phyloP scores from a whole-genome alignment of 2,329 filamentous ascomycete species.

The Tolypocladium paradoxum region DNA sequence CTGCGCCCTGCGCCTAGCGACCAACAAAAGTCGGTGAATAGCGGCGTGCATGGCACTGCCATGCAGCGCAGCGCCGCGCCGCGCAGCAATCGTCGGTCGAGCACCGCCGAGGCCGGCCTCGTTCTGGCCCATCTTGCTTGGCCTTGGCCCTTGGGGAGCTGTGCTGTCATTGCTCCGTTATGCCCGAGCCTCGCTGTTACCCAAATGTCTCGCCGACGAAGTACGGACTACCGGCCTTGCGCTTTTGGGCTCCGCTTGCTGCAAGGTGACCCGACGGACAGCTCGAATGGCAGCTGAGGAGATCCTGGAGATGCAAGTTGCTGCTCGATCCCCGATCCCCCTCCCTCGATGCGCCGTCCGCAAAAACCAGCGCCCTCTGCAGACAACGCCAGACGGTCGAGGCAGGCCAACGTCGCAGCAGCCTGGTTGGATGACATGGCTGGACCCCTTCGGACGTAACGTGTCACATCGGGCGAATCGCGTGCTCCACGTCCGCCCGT shows the following conservation, averaged over 20 bases:
- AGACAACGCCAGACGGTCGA: background rate
- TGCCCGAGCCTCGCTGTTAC: background rate
- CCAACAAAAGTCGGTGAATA: background rate
- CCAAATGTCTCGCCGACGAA: background rate
- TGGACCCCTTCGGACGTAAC: background rate
- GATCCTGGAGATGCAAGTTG: background rate
- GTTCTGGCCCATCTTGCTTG: background rate
- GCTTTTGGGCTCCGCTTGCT: background rate
- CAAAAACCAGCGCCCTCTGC: background rate
- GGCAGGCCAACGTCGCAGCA: background rate
- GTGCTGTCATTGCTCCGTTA: background rate
- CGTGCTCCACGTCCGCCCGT: background rate
- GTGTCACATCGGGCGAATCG: background rate
- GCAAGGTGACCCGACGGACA: background rate
- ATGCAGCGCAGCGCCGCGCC: background rate
- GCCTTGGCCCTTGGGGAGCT: background rate
- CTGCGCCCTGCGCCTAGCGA: background rate
- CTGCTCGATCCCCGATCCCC: background rate
- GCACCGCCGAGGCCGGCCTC: background rate
- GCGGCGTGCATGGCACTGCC: background rate
- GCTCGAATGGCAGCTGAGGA: background rate
- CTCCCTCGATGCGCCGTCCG: background rate
- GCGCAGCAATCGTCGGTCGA: background rate
- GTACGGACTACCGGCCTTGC: background rate
- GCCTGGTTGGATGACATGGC: background rate